Evolutionary conservation across 2,329 filamentous ascomycete species (phyloP).

Genomic region (Fusarium annulatum): DNA sequence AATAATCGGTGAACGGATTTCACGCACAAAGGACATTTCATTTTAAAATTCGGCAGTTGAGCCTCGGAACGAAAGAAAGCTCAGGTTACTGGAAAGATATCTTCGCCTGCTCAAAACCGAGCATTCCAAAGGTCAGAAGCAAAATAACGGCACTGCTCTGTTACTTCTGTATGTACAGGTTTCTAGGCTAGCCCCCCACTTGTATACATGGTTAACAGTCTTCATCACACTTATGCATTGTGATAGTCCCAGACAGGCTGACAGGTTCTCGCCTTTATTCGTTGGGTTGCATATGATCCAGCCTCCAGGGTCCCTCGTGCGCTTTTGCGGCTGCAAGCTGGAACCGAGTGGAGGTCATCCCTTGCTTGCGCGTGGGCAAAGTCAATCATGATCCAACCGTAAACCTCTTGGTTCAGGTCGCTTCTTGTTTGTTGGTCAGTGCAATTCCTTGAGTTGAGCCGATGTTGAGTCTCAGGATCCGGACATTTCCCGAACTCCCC

Average conservation of each 20-base stretch:
- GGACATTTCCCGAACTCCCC: constrained; percentile 41
- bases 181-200: constrained; percentile 16
- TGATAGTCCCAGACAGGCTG: constrained; percentile 2
- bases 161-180: not conserved
- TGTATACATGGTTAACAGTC: constrained; percentile 11
- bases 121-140: not conserved
- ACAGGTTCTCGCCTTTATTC: constrained; percentile 7
- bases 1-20: constrained; percentile 28
- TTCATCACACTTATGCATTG: constrained; percentile 4
- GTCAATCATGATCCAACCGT: not conserved
- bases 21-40: constrained; percentile 7
- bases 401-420: constrained; percentile 1
- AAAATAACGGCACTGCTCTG: not conserved
- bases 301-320: constrained; percentile 21
- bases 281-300: constrained; percentile 17
- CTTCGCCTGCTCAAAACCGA: not conserved
- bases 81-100: not conserved
- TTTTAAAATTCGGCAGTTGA: not conserved
- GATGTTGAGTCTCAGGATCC: constrained; percentile 1
- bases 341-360: constrained; percentile 14
- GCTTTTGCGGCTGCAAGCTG: constrained; percentile 8
- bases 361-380: constrained; percentile 3
- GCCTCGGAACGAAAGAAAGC: not conserved
- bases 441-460: constrained; percentile 3
- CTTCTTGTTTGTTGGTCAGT: constrained; percentile 9